These are phyloP conservation scores for Monosporascus sp. DNA, from an alignment of 2,329 filamentous ascomycete genomes.

Conservation along the genomic window DNA sequence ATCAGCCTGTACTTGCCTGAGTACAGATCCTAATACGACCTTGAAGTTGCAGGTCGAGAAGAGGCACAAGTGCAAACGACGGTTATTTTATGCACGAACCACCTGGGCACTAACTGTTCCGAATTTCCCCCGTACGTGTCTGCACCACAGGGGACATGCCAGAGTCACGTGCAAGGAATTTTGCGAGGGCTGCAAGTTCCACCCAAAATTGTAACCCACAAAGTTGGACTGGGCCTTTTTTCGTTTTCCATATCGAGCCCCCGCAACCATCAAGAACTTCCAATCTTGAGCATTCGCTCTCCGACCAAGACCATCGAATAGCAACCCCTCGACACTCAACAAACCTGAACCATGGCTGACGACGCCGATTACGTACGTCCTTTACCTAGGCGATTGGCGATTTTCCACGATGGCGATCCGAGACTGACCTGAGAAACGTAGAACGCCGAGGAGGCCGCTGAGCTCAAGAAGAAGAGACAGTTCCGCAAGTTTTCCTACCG, in stretches of 20 bases:
- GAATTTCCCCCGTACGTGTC: not conserved
- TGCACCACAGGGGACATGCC: no score
- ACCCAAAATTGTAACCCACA: not conserved
- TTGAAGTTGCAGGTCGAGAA: no score
- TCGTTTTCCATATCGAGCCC: slow-evolving; percentile 11
- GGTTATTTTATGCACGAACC: not conserved
- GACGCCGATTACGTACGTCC: slow-evolving; percentile 70
- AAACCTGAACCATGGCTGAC: slow-evolving; percentile 72
- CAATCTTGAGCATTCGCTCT: slow-evolving; percentile 32
- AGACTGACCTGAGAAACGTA: slow-evolving; percentile 40
- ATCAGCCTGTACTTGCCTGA: no score
- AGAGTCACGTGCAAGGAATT: not conserved
- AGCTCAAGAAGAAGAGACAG: slow-evolving; percentile 99
- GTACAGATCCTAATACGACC: no score
- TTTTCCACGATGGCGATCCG: slow-evolving; percentile 3
- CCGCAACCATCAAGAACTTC: slow-evolving; percentile 15
- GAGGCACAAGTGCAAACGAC: no score
- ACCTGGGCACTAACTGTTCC: not conserved
- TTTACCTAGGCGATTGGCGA: slow-evolving; percentile 9
- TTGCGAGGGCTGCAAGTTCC: not conserved
- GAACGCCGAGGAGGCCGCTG: slow-evolving; percentile 97
- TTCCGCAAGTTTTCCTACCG: slow-evolving; percentile 99
- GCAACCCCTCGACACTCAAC: slow-evolving; percentile 34
- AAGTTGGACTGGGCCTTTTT: slow-evolving; percentile 1
- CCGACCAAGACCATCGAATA: slow-evolving; percentile 38